Percentiles rank a stretch among this genome's conserved stretches.
Evolutionary conservation across 495 filamentous ascomycete species (phyloP).

Genomic region (Thozetella sp.): DNA sequence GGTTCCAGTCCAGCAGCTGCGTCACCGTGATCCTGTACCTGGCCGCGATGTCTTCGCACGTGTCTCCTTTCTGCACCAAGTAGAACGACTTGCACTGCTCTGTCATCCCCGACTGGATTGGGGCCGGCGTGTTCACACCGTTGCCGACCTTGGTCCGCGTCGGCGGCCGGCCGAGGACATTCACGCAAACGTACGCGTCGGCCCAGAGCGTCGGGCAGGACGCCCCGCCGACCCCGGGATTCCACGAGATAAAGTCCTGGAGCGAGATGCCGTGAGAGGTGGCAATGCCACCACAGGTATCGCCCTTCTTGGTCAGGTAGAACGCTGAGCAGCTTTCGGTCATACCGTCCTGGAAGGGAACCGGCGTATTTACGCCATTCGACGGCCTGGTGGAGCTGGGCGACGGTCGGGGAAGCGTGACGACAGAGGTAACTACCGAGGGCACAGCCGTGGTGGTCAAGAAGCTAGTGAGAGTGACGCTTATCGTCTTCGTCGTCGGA

Average conservation of each 20-base stretch:
- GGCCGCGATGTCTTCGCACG: constrained; percentile 37
- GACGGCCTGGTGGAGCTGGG: not conserved
- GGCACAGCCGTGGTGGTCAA: not conserved
- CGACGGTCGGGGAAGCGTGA: not conserved
- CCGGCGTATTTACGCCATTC: not conserved
- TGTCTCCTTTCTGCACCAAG: constrained; percentile 38
- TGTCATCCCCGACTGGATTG: constrained; percentile 32
- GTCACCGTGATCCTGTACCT: constrained; percentile 20
- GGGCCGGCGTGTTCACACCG: constrained; percentile 23
- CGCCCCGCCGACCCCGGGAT: not conserved
- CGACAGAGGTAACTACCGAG: not conserved
- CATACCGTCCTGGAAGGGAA: not conserved
- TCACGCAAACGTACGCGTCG: not conserved
- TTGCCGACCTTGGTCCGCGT: constrained; percentile 8
- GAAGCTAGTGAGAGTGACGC: not conserved
- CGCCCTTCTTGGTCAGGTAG: not conserved
- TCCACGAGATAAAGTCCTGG: not conserved
- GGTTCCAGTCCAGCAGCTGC: constrained; percentile 34
- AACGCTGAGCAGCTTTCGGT: not conserved
- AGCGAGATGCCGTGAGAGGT: not conserved
- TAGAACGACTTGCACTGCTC: constrained; percentile 42
- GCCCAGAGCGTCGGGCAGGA: not conserved
- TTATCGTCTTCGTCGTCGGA: not conserved
- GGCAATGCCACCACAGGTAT: not conserved
- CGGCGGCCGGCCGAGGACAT: not conserved